These are phyloP conservation scores for Suillus discolor DNA, from an alignment of 768 basidiomycete species.

Conservation along the genomic window DNA sequence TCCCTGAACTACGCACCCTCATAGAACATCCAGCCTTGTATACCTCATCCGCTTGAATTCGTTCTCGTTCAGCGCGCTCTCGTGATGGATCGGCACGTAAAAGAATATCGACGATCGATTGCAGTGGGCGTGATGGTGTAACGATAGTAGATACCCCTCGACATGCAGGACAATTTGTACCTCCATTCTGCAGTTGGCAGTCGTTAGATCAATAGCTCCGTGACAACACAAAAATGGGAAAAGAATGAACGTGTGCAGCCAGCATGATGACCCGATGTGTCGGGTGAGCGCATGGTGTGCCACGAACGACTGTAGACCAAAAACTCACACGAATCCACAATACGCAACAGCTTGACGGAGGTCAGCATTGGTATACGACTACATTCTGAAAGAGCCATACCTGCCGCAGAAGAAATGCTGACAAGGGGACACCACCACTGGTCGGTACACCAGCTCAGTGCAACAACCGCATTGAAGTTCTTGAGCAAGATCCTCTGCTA, in stretches of 20 bases:
- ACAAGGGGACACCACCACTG: slow-evolving; percentile 81
- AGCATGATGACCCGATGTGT: background rate
- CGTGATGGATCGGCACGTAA: slow-evolving; percentile 72
- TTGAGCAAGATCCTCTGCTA: slow-evolving; percentile 66
- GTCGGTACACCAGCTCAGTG: slow-evolving; percentile 77
- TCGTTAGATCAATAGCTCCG: slow-evolving; percentile 12
- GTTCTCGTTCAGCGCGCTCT: slow-evolving; percentile 68
- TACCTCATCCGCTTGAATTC: slow-evolving; percentile 80
- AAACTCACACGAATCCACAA: slow-evolving; percentile 83
- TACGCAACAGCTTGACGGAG: slow-evolving; percentile 62
- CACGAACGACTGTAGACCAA: background rate
- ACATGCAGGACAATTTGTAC: slow-evolving; percentile 83
- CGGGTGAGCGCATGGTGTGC: background rate
- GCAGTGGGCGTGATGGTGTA: slow-evolving; percentile 71
- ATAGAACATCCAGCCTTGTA: slow-evolving; percentile 65
- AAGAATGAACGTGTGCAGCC: background rate
- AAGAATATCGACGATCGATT: slow-evolving; percentile 71
- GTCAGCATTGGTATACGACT: slow-evolving; percentile 44
- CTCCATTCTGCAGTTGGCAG: slow-evolving; percentile 64
- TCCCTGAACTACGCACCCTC: slow-evolving; percentile 48
- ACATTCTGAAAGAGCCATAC: slow-evolving; percentile 38
- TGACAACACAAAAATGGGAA: background rate
- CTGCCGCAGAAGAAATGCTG: slow-evolving; percentile 93
- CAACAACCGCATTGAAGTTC: slow-evolving; percentile 89
- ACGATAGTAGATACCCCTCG: slow-evolving; percentile 70